Evolutionary conservation across 257 asterid genomes (phyloP), one percentile per base, ranked within the genome.

Genomic region (Solanum megistacrolobum): DNA sequence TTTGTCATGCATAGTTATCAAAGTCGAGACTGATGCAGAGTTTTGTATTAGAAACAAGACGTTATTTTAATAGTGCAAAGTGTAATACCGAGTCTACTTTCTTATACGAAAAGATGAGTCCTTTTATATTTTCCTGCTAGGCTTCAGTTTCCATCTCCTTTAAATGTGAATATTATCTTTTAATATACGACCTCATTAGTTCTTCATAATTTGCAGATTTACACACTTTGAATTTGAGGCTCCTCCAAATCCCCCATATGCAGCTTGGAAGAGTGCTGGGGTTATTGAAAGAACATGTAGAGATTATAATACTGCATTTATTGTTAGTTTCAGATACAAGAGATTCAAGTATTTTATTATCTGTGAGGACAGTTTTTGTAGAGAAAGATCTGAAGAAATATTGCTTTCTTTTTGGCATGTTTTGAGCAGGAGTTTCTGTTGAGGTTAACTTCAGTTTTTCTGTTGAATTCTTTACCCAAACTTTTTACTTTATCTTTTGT

Each of bases 211-310:
- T 29, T 82, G 69, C 86, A 82, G 86, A 82, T 82, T 82, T 25
- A 29, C 18, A 82, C 31, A 31, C 69, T 82, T 81, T 48, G 85
- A 82, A 48, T 82, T 82, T 82, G 69, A 82, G 86, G 86, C 69
- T 82, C 43, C 86, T 82, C 69, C 86, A 82, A 48, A 29, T 82
- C 86, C 41, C 85, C 86, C 39, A 27, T 48, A 5, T 82, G 86
- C 20, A 82, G 86, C 69, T 82, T 82, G 86, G 69, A 46, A 21
- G 86, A 82, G 86, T 82, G 69, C 43, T 0, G 86, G 86, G 86
- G 86, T 82, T 82, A 82, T 82, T 82, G 86, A 82, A 32, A 82
- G 69, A 82, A 29, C 69, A 29, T 82, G 69, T 82, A 82, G 86
- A 82, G 69, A 82, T 48, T 31, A 82, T 48, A 31, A 20, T 31